phyloP scores from a whole-genome alignment of 1,284 basidiomycete genomes.

The Sporisorium sorghi region DNA sequence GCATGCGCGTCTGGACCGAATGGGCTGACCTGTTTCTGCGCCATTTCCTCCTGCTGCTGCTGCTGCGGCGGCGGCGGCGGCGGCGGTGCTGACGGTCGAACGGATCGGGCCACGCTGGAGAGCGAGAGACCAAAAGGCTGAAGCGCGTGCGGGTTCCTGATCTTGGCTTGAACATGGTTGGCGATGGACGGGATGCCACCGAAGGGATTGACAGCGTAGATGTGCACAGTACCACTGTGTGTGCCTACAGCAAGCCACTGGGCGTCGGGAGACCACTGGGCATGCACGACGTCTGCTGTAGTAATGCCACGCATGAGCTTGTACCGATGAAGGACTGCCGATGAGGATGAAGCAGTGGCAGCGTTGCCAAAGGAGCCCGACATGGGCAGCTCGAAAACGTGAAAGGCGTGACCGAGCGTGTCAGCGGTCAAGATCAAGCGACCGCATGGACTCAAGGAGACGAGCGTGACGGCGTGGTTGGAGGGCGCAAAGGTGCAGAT shows the following conservation, averaged over 20 bases:
- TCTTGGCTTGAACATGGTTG: constrained; percentile 40
- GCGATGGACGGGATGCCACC: constrained; percentile 34
- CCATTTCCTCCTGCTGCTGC: constrained; percentile 10
- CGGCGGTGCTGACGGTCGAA: constrained; percentile 14
- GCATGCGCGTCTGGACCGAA: not conserved
- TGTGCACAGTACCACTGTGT: constrained; percentile 45
- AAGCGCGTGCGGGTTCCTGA: constrained; percentile 24
- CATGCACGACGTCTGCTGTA: constrained; percentile 37
- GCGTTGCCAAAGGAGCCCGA: constrained; percentile 25
- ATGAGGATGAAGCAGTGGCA: not conserved
- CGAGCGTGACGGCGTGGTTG: constrained; percentile 15
- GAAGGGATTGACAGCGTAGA: constrained; percentile 47
- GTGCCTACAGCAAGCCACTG: constrained; percentile 50
- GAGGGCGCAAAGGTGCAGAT: constrained; percentile 40
- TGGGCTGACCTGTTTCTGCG: not conserved
- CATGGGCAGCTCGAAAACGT: constrained; percentile 41
- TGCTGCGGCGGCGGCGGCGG: too few relatives aligned
- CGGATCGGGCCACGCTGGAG: constrained; percentile 32
- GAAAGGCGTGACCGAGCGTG: constrained; percentile 39
- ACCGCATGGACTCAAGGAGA: constrained; percentile 40
- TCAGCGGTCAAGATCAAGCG: constrained; percentile 42
- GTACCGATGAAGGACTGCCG: constrained; percentile 36
- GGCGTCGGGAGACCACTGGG: constrained; percentile 39
- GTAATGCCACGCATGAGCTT: constrained; percentile 51
- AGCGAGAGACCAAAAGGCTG: constrained; percentile 36